Evolutionary conservation across 352 stramenopile species (phyloP).

Genomic region (Globisporangium nodosum): DNA sequence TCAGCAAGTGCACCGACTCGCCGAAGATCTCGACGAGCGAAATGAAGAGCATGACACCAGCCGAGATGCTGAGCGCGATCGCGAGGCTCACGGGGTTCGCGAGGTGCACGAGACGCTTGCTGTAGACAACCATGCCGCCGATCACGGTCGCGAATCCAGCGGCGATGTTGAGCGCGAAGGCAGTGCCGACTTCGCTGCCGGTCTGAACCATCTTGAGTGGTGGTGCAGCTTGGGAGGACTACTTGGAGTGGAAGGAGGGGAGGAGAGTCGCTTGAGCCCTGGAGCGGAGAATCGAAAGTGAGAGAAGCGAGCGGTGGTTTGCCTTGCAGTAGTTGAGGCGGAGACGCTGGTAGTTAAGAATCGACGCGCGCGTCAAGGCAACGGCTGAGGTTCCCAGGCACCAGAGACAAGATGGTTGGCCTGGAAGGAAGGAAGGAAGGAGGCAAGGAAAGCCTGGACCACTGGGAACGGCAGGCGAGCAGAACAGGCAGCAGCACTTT

Average conservation of each 20-base stretch:
- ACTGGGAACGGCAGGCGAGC: not conserved
- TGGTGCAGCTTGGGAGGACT: conserved; percentile 84
- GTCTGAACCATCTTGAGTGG: conserved; percentile 25
- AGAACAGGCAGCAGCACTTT: not conserved
- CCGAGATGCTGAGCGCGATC: conserved; percentile 56
- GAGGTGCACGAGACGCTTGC: conserved; percentile 47
- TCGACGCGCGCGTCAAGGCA: not conserved
- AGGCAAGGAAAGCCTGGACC: not conserved
- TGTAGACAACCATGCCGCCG: conserved; percentile 67
- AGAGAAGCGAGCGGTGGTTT: not conserved
- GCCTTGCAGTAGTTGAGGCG: not conserved
- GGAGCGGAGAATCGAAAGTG: not conserved
- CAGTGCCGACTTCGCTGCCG: conserved; percentile 21
- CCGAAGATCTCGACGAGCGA: conserved; percentile 70
- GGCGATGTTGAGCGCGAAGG: conserved; percentile 52
- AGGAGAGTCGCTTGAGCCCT: not conserved
- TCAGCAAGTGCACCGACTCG: conserved; percentile 33
- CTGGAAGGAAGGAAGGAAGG: not conserved
- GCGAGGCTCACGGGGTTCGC: conserved; percentile 50
- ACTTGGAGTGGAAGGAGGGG: conserved; percentile 44
- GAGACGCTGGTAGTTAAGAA: not conserved
- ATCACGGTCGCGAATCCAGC: conserved; percentile 55
- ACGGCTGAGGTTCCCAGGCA: not conserved
- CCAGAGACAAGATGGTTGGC: not conserved
- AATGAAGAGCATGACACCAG: conserved; percentile 74